A percentile compares a stretch with the other conserved stretches of the same genome.
Conservation (phyloP, 495 filamentous ascomycete species). For the Rhizodiscina lignyota region DNA sequence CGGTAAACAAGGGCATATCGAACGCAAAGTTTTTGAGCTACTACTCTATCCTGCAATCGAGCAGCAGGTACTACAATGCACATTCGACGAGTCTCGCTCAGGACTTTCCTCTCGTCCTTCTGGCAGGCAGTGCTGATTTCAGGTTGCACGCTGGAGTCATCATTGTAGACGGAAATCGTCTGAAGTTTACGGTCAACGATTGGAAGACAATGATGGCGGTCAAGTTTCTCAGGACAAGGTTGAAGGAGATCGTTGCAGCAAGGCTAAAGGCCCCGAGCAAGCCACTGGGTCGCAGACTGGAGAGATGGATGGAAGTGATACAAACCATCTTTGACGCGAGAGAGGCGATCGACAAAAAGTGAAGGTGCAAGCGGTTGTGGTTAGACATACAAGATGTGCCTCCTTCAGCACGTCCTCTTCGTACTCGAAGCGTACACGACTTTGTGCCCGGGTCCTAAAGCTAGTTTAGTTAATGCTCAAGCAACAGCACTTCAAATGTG, state of each 20-base stretch:
- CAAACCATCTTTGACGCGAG: too few species aligned
- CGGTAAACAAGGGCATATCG: conserved; percentile 60
- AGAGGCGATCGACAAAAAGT: too few species aligned
- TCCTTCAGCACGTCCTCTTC: too few species aligned
- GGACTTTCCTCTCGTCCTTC: conserved; percentile 61
- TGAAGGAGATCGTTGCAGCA: conserved; percentile 12
- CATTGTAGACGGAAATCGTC: conserved; percentile 66
- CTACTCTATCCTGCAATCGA: conserved; percentile 88
- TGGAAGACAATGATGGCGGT: conserved; percentile 83
- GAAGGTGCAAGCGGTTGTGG: too few species aligned
- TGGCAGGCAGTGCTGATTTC: conserved; percentile 76
- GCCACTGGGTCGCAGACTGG: conserved; percentile 6
- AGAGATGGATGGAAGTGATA: too few species aligned
- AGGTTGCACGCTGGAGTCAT: conserved; percentile 78
- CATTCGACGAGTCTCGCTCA: conserved; percentile 77
- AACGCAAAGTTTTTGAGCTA: conserved; percentile 71
- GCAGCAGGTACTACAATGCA: conserved; percentile 66
- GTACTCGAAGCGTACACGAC: too few species aligned
- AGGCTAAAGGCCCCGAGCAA: conserved; percentile 10
- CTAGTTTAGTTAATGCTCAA: too few species aligned
- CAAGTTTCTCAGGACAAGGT: conserved; percentile 46
- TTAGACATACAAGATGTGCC: too few species aligned
- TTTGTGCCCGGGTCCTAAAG: too few species aligned
- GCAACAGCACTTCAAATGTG: too few species aligned
- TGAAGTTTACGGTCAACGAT: conserved; percentile 73